Evolutionary conservation across 345 rosid species (phyloP), one percentile per base, ranked within the genome.

Genomic region (Bruguiera gymnorhiza): DNA sequence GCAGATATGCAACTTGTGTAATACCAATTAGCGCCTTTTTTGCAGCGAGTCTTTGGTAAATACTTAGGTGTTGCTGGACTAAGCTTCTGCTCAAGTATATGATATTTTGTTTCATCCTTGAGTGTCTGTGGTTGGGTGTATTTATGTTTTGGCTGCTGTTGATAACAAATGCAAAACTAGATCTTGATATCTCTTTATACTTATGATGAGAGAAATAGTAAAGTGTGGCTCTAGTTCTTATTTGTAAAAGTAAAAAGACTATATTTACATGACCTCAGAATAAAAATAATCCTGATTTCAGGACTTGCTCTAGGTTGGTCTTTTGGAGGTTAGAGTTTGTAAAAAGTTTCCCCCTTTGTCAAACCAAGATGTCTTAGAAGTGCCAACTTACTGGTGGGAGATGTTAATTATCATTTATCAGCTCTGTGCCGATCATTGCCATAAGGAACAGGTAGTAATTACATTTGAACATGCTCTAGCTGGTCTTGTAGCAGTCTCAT

Each of bases 41-140:
- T 79, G 99, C 99, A 52, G 88, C 98, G 62, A 95, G 98, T 75
- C 98, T 92, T 70, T 95, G 99, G 99, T 95, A 85, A 86, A 88
- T 72, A 48, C 30, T 60, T 50, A 64, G 9, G 19, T 3, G 18
- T 11, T 43, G 13, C 9, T 19, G 64, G 27, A n/a, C 16, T 36
- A 70, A 32, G 55, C 53, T 48, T 30, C 11, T 65, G 46, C 61
- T 56, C 70, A 56, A 24, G 6, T 26, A 27, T 60, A 36, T 55
- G 46, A 18, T 27, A 29, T 52, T 3, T 27, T 18, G 37, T 56
- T 26, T 36, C 23, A n/a, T 27, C 16, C 24, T 29, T 43, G 36
- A 37, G 13, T 56, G 36, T 37, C 20, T 30, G 24, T 29, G 31
- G 27, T 30, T 59, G 43, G 19, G 5, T 55, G 46, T 13, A 34